Conservation (phyloP, 176 grass and related monocot genomes). For the Cenchrus fungigraminus region DNA sequence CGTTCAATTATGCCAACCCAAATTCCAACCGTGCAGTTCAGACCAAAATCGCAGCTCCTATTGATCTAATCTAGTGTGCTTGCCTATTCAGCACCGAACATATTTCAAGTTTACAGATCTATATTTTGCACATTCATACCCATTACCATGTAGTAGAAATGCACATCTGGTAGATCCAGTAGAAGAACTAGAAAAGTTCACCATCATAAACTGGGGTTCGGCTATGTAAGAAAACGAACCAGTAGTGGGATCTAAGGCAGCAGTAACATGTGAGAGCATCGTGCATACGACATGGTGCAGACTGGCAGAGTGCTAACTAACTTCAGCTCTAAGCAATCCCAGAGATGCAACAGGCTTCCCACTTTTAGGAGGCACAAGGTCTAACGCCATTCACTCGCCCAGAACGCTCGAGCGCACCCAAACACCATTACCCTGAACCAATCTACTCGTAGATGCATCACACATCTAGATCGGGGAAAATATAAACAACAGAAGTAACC, state of each 20-base stretch:
- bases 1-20: not conserved
- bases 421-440: not conserved
- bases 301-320: not conserved
- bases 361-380: not conserved
- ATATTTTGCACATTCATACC: not conserved
- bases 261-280: not conserved
- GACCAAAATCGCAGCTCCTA: not conserved
- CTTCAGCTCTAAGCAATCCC: not conserved
- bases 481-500: not conserved
- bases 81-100: not conserved
- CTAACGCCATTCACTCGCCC: not conserved
- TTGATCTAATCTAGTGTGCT: not conserved
- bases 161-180: not conserved
- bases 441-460: not conserved
- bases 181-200: not conserved
- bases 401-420: not conserved
- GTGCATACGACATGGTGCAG: not conserved
- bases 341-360: slow-evolving; percentile 13
- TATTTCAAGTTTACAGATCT: not conserved
- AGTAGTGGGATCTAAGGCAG: not conserved
- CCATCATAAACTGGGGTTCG: not conserved
- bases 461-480: not conserved
- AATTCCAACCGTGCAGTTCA: not conserved
- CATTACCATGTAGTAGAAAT: not conserved
- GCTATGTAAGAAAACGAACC: not conserved